Evolutionary conservation across 108 stramenopile genomes (phyloP), one percentile per base, ranked within the genome.

Genomic region (Cyclostephanos tholiformis): DNA sequence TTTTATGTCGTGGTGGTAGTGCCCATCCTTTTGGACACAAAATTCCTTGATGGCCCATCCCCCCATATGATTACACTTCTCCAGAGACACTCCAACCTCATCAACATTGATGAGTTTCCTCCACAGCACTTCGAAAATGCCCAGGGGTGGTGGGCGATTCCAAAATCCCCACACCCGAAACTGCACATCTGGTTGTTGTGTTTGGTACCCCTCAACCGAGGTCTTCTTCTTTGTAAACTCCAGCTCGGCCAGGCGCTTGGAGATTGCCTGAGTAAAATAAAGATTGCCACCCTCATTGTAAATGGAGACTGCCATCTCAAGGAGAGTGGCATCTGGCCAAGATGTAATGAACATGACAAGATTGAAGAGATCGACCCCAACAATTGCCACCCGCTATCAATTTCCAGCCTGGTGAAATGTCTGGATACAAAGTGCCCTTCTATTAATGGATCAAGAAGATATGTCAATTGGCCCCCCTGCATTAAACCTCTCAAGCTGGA

Each of bases 201-300:
- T n/a, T n/a, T n/a, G n/a, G n/a, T n/a, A n/a, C n/a, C n/a, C n/a
- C n/a, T n/a, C n/a, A n/a, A n/a, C n/a, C n/a, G n/a, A n/a, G n/a
- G n/a, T n/a, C n/a, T n/a, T n/a, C n/a, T n/a, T n/a, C n/a, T n/a
- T n/a, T n/a, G n/a, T n/a, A n/a, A n/a, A n/a, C n/a, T n/a, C n/a
- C n/a, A n/a, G n/a, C n/a, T n/a, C n/a, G n/a, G n/a, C n/a, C n/a
- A n/a, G n/a, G n/a, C n/a, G n/a, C n/a, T n/a, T n/a, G n/a, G n/a
- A n/a, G n/a, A n/a, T n/a, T n/a, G n/a, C n/a, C n/a, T n/a, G n/a
- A n/a, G n/a, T n/a, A n/a, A n/a, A n/a, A n/a, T n/a, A 2, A 71
- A 2, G 62, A 10, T 16, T 48, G 6, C 70, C 70, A 12, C 59
- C 70, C n/a, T 71, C 38, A 30, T 71, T 71, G 57, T 51, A 71